A percentile compares a stretch with the other conserved stretches of the same genome.
phyloP scores from a whole-genome alignment of 2,329 filamentous ascomycete species.

The Annulohypoxylon truncatum region DNA sequence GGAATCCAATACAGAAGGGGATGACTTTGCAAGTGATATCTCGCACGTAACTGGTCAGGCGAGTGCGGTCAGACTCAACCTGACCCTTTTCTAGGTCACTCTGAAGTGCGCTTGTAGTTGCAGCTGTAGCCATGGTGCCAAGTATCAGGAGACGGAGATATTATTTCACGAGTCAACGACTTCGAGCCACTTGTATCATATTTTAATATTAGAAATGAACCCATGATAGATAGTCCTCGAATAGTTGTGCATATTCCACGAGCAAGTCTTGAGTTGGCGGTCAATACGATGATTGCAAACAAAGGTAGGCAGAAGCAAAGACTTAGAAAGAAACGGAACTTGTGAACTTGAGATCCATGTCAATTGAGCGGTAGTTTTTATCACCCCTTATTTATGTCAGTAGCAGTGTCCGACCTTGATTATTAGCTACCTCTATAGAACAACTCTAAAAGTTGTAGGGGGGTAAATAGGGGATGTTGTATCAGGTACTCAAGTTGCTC shows the following conservation, averaged over 20 bases:
- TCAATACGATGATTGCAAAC: conserved; percentile 11
- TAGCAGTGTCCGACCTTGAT: background rate
- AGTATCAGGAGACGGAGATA: background rate
- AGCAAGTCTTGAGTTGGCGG: conserved; percentile 6
- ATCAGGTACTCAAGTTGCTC: background rate
- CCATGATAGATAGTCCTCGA: conserved; percentile 19
- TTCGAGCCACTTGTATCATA: conserved; percentile 12
- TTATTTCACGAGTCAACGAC: background rate
- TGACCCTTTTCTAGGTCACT: conserved; percentile 36
- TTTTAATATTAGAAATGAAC: conserved; percentile 19
- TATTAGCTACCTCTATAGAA: background rate
- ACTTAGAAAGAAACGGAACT: conserved; percentile 10
- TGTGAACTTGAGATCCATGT: background rate
- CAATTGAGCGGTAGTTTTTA: background rate
- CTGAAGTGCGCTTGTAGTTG: conserved; percentile 5
- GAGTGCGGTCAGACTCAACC: background rate
- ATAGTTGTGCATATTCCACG: conserved; percentile 30
- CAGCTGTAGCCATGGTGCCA: conserved; percentile 33
- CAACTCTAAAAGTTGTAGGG: background rate
- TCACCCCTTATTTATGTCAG: background rate
- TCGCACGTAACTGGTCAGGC: conserved; percentile 30
- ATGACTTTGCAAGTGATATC: conserved; percentile 45
- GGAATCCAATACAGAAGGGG: conserved; percentile 37
- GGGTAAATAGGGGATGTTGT: background rate
- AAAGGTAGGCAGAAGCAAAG: conserved; percentile 18